Percentiles rank a stretch among this genome's conserved stretches.
These are phyloP conservation scores for Psilocybe cyanescens DNA, from an alignment of 768 basidiomycete species.

Conservation along the genomic window DNA sequence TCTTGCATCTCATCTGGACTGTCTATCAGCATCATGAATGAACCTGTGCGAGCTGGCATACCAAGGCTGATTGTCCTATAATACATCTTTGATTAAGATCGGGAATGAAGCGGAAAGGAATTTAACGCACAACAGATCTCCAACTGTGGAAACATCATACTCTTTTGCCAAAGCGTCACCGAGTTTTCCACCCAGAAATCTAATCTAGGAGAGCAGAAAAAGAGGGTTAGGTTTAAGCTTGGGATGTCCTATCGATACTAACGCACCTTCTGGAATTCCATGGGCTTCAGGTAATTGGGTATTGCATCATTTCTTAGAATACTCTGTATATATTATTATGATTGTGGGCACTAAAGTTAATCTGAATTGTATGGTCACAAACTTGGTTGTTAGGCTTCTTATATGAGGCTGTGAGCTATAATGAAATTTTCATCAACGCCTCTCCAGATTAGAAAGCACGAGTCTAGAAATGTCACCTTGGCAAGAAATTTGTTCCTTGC, in stretches of 20 bases:
- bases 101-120: not conserved
- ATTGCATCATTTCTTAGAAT: slow-evolving; percentile 85
- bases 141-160: slow-evolving; percentile 88
- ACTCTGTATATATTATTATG: slow-evolving; percentile 49
- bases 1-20: slow-evolving; percentile 73
- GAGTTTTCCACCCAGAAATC: slow-evolving; percentile 94
- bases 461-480: slow-evolving; percentile 57
- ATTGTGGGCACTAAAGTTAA: not conserved
- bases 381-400: slow-evolving; percentile 91
- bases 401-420: slow-evolving; percentile 85
- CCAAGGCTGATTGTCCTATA: slow-evolving; percentile 63
- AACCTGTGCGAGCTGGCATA: slow-evolving; percentile 23
- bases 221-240: not conserved
- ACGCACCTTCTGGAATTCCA: slow-evolving; percentile 85
- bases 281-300: slow-evolving; percentile 79
- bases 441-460: not conserved
- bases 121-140: slow-evolving; percentile 79
- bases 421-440: not conserved
- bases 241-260: not conserved
- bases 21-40: slow-evolving; percentile 7
- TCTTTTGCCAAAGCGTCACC: slow-evolving; percentile 86
- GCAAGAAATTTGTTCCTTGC: slow-evolving; percentile 94
- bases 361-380: slow-evolving; percentile 3
- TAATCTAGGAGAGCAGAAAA: slow-evolving; percentile 58
- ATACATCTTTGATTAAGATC: slow-evolving; percentile 5